Base-by-base conservation (phyloP, 495 filamentous ascomycete genomes). In the Penicillium chermesinum region DNA sequence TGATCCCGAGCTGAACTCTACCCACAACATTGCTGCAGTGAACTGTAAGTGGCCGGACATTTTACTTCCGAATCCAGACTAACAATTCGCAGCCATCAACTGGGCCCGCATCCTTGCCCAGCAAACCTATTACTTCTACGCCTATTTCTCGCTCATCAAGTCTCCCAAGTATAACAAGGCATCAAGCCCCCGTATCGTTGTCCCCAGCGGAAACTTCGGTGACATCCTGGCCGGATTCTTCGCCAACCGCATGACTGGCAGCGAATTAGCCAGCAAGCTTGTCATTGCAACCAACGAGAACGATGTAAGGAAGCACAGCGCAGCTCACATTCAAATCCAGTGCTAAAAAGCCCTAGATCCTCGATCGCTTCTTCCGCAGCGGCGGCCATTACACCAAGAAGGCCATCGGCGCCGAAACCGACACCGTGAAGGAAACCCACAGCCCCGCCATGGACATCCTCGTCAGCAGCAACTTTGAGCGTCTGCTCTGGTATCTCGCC, bases 401-500 rank as follows among this genome's bases (percentile, higher is more conserved):
- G 38, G 77, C 77, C 44, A 40, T 53, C 38, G 38, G 52, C 18
- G 38, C 41, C 8, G 21, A 44, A 21, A 15, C 41, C 17, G 49
- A 49, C n/a, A 46, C 36, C 14, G 45, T 49, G 48, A 88, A 88
- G 66, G 91, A 93, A 65, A 96, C 93, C 0, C 72, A 88, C 32
- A 85, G 80, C 43, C 91, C 93, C 0, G 93, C 93, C 15, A 98
- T 98, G 93, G 93, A 97, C 64, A 96, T 96, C 44, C 76, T 97
- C 10, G 89, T 96, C 30, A 87, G 82, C 44, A 89, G 84, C 64
- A 98, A 98, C 75, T 96, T 98, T 64, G 93, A 98, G 74, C 80
- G 93, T 20, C 75, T 98, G 0, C 75, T 98, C n/a, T 96, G 91
- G 91, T 95, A 86, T 73, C 75, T 95, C 9, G 83, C 88, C 1